These are phyloP conservation scores for Emmonsiellopsis sp. DNA, from an alignment of 2,329 filamentous ascomycete genomes.

Conservation along the genomic window DNA sequence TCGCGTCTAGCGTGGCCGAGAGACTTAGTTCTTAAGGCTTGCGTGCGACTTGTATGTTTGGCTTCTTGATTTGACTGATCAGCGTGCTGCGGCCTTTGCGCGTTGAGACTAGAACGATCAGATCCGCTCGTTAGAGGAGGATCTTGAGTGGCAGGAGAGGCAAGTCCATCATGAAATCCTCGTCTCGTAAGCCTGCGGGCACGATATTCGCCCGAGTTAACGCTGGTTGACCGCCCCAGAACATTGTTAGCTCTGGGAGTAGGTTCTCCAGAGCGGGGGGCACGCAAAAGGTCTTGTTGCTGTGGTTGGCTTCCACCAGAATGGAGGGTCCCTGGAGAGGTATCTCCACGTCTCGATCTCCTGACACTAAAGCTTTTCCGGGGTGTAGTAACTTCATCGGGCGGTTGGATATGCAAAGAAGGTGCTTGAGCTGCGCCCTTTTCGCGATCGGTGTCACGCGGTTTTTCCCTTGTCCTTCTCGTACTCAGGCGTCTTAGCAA, in stretches of 20 bases:
- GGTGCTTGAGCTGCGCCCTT: conserved; percentile 60
- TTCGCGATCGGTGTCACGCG: conserved; percentile 31
- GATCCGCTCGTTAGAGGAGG: conserved; percentile 69
- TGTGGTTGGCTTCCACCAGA: conserved; percentile 56
- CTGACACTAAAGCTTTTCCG: conserved; percentile 86
- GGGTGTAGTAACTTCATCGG: conserved; percentile 57
- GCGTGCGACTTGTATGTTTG: conserved; percentile 49
- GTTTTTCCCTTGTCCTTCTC: conserved; percentile 57
- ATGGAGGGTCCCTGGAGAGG: conserved; percentile 48
- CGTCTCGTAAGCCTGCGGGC: conserved; percentile 50
- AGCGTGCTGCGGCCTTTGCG: conserved; percentile 24
- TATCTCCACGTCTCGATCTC: conserved; percentile 47
- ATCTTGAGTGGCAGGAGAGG: conserved; percentile 48
- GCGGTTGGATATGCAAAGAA: conserved; percentile 71
- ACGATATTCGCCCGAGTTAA: conserved; percentile 77
- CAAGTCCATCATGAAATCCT: conserved; percentile 45
- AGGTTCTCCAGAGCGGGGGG: conserved; percentile 55
- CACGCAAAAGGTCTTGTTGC: conserved; percentile 68
- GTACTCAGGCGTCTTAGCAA: conserved; percentile 87
- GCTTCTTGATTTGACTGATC: conserved; percentile 47
- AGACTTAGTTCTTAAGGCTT: conserved; percentile 71
- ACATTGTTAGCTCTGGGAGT: conserved; percentile 56
- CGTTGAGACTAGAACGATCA: conserved; percentile 56
- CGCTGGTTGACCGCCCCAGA: conserved; percentile 79
- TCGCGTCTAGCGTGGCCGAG: conserved; percentile 82